These are phyloP conservation scores for Xanthoceras sorbifolium DNA, from an alignment of 345 rosid genomes.

Conservation along the genomic window DNA sequence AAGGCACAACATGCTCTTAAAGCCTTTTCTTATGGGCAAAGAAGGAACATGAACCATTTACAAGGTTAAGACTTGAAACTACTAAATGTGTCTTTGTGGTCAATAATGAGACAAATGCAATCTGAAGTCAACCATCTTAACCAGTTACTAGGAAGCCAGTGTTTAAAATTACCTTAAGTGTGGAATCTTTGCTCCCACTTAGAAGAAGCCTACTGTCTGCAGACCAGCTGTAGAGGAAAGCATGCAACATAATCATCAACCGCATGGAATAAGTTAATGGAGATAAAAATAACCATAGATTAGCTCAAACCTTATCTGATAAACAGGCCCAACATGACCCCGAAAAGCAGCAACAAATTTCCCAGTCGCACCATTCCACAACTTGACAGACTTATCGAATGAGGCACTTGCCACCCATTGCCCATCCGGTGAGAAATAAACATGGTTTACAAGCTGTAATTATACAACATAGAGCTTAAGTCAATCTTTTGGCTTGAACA, in stretches of 20 bases:
- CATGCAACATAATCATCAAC: constrained; percentile 22
- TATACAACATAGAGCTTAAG: constrained; percentile 20
- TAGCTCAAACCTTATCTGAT: constrained; percentile 71
- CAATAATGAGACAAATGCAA: background rate
- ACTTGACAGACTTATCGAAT: constrained; percentile 85
- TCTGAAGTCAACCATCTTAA: background rate
- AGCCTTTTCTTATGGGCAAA: background rate
- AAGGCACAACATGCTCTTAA: constrained; percentile 1
- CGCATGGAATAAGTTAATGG: background rate
- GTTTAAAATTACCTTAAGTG: constrained; percentile 64
- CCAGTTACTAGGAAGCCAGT: background rate
- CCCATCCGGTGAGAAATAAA: constrained; percentile 94
- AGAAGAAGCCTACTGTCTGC: constrained; percentile 96
- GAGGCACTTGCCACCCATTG: constrained; percentile 98
- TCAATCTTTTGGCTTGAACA: background rate
- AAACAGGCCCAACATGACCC: constrained; percentile 95
- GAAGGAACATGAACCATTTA: background rate
- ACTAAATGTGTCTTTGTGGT: constrained; percentile 1
- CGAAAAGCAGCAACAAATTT: constrained; percentile 80
- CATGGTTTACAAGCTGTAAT: constrained; percentile 90
- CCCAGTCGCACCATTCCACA: constrained; percentile 93
- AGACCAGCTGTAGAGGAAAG: constrained; percentile 69
- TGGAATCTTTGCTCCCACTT: constrained; percentile 97
- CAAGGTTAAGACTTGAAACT: background rate
- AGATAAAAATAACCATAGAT: constrained; percentile 3